Conservation (phyloP, 345 rosid genomes). For the Acer yangbiense region DNA sequence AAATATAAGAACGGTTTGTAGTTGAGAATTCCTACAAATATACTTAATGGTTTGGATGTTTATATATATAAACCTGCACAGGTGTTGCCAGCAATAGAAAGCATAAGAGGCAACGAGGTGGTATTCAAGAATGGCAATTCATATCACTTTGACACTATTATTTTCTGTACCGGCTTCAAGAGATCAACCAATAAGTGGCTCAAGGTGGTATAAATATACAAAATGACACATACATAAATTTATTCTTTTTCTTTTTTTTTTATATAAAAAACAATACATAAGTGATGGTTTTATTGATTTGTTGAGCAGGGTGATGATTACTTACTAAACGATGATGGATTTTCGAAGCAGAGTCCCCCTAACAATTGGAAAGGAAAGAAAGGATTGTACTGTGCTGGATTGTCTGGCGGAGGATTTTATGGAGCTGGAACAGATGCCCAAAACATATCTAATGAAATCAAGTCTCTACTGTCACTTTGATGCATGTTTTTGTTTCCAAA, state of each 20-base stretch:
- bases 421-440: slow-evolving; percentile 42
- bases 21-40: no score
- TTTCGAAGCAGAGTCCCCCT: slow-evolving; percentile 39
- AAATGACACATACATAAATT: not conserved
- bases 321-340: slow-evolving; percentile 49
- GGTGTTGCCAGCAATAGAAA: slow-evolving; percentile 56
- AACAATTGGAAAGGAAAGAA: slow-evolving; percentile 57
- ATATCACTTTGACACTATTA: slow-evolving; percentile 49
- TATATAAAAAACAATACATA: no score
- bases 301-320: slow-evolving; percentile 42
- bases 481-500: not conserved
- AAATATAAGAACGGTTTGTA: no score
- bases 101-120: slow-evolving; percentile 46
- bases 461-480: slow-evolving; percentile 20
- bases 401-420: slow-evolving; percentile 45
- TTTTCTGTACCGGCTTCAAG: slow-evolving; percentile 63
- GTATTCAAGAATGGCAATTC: slow-evolving; percentile 43
- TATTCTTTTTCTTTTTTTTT: no score
- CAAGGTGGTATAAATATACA: slow-evolving; percentile 32
- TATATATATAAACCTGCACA: not conserved
- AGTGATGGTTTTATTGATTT: no score
- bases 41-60: not conserved
- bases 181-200: slow-evolving; percentile 40
- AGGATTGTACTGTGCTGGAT: slow-evolving; percentile 47
- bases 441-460: slow-evolving; percentile 43